phyloP scores from a whole-genome alignment of 202 grass and related monocot genomes.

The Setaria viridis region DNA sequence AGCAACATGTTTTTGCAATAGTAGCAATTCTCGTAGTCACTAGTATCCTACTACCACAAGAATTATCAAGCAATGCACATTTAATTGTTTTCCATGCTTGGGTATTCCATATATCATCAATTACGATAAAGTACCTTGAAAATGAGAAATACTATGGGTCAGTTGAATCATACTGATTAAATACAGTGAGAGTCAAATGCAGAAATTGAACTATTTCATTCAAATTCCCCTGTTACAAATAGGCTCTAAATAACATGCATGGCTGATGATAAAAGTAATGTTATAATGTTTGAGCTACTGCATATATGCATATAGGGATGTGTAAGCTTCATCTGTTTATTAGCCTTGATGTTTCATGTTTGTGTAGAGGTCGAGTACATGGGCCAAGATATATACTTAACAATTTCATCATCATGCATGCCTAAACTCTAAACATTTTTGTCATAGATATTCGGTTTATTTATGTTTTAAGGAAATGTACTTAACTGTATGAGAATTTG shows the following conservation, averaged over 20 bases:
- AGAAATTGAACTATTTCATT: neutral
- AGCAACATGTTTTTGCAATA: constrained; percentile 33
- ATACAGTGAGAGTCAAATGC: no score
- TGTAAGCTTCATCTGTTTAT: neutral
- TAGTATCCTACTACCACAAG: constrained; percentile 32
- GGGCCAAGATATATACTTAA: neutral
- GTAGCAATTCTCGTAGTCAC: constrained; percentile 30
- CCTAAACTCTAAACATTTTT: neutral
- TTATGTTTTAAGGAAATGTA: neutral
- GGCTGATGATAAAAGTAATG: neutral
- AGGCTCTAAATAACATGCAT: neutral
- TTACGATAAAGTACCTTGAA: constrained; percentile 32
- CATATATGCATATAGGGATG: neutral
- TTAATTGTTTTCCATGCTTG: constrained; percentile 25
- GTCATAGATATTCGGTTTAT: neutral
- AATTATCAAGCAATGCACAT: constrained; percentile 31
- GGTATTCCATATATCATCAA: constrained; percentile 26
- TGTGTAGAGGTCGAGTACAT: neutral
- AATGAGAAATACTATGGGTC: neutral
- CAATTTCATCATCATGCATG: neutral
- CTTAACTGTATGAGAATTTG: neutral
- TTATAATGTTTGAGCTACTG: no score
- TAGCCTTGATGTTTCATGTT: neutral
- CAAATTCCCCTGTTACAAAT: neutral
- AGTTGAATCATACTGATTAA: neutral